These are phyloP conservation scores for Patellaria atrata DNA, from an alignment of 495 filamentous ascomycete species.

Conservation along the genomic window DNA sequence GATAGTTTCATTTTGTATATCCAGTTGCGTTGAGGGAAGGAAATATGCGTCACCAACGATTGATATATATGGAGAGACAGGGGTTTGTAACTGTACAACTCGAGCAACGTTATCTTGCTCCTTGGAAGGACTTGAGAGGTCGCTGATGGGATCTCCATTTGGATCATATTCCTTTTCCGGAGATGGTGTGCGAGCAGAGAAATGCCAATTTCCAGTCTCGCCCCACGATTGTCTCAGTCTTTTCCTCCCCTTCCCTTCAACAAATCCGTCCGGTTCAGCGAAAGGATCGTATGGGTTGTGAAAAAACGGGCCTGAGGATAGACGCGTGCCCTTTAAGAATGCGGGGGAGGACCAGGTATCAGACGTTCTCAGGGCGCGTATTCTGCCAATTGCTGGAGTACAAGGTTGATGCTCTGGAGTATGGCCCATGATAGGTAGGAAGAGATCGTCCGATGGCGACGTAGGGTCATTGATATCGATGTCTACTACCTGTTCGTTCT, in stretches of 20 bases:
- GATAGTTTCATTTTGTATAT: too few species aligned
- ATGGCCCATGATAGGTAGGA: too few species aligned
- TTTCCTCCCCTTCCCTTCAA: slow-evolving; percentile 53
- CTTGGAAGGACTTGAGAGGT: too few species aligned
- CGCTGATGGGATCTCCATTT: too few species aligned
- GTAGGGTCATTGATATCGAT: slow-evolving; percentile 13
- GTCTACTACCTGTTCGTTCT: slow-evolving; percentile 6
- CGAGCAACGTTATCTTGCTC: too few species aligned
- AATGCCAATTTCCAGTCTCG: slow-evolving; percentile 53
- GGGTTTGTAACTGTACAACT: too few species aligned
- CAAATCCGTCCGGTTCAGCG: slow-evolving; percentile 48
- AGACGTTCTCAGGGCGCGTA: neutral
- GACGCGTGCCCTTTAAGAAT: slow-evolving; percentile 50
- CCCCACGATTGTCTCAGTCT: slow-evolving; percentile 52
- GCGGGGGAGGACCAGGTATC: slow-evolving; percentile 58
- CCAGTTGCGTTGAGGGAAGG: too few species aligned
- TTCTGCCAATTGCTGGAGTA: too few species aligned
- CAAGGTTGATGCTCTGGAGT: too few species aligned
- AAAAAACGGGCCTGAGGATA: slow-evolving; percentile 45
- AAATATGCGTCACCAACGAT: too few species aligned
- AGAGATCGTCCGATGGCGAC: slow-evolving; percentile 6
- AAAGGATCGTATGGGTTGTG: slow-evolving; percentile 53
- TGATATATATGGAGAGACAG: too few species aligned
- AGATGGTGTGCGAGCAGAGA: slow-evolving; percentile 50
- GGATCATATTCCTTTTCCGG: slow-evolving; percentile 41